Base-by-base conservation (phyloP, 2,329 filamentous ascomycete species). In the Aureobasidium zeae region DNA sequence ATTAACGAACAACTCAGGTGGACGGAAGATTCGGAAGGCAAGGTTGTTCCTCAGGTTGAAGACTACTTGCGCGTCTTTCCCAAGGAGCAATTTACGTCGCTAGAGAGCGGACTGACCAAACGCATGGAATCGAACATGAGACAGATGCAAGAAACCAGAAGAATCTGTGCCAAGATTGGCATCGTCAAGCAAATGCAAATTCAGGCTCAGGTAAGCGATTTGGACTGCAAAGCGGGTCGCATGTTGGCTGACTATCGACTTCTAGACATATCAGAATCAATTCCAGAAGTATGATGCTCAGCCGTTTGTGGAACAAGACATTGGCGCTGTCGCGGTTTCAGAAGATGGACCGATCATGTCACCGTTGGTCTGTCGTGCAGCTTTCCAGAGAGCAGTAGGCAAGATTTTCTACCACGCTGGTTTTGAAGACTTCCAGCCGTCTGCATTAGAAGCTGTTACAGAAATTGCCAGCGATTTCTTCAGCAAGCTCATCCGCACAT, bases 111-210 rank as follows among this genome's bases (percentile, higher is more conserved):
- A 42, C 66, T 98, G 25, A 72, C 83, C 1, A 78, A 77, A 53
- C 89, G 82, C 59, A 82, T 98, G 64, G 86, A 95, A 53, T 77
- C 79, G 44, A 98, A 98, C 55, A 86, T 96, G 64, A 78, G 79
- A 48, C 88, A 95, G 59, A 88, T 98, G 73, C 91, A 98, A 62
- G 89, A 96, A 57, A 98, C 91, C 1, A 76, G 91, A 53, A 96
- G 95, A 60, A 75, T 98, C 21, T 94, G 87, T 56, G 87, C 87
- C 9, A 98, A 96, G 66, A 94, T 98, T 60, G 82, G 86, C 36
- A 86, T 98, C 49, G 91, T 98, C 60, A 98, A 96, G 68, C 91
- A 98, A 67, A 98, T 98, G 91, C 91, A 98, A 65, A 78, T 96
- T 43, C 91, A 98, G 62, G 86, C 87, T 39, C 91, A 95, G 75